Evolutionary conservation across 2,329 filamentous ascomycete genomes (phyloP), one percentile per base, ranked within the genome.

Genomic region (Calycina herbarum): DNA sequence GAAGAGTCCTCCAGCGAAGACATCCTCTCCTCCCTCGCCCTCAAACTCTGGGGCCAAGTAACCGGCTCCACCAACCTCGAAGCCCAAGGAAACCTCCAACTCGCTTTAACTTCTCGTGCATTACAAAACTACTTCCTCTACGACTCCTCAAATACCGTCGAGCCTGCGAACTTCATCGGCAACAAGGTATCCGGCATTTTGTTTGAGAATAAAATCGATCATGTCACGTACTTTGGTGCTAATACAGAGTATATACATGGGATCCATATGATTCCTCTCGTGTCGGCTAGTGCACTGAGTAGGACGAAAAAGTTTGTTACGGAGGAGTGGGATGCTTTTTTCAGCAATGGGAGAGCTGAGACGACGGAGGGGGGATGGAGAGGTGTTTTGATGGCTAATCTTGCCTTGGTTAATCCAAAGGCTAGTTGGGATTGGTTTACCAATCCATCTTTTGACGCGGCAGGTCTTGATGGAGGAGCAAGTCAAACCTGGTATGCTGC

Each of bases 161-260:
- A 97, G 72, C 94, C 94, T 0, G 71, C 82, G 0, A 81, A 89
- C n/a, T 97, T 96, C 75, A 88, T 92, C 68, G 85, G 82, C 54
- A 98, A 98, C 82, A 93, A 91, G 78, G 86, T 84, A 45, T 82
- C 83, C 2, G 86, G 86, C 5, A 89, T 89, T 69, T 76, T 96
- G 8, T 98, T 97, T 73, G 94, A 98, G 79, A 97, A 97, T 81
- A 98, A 98, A 79, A 85, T 93, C 63, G 92, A 98, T 76, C 93
- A 97, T 78, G 90, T 91, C 3, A 97, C 94, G 0, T 97, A 93
- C 79, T 97, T 97, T 73, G 92, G 92, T 57, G 77, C 80, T 61
- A 86, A 89, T 65, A 83, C 86, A 13, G 89, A 94, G 77, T 92
- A 87, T 72, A 85, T 96, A 67, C 82, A 88, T 75, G 86, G 84